These are phyloP conservation scores for Chlamydomonas eustigma DNA, from an alignment of 139 green algal genomes.

Conservation along the genomic window DNA sequence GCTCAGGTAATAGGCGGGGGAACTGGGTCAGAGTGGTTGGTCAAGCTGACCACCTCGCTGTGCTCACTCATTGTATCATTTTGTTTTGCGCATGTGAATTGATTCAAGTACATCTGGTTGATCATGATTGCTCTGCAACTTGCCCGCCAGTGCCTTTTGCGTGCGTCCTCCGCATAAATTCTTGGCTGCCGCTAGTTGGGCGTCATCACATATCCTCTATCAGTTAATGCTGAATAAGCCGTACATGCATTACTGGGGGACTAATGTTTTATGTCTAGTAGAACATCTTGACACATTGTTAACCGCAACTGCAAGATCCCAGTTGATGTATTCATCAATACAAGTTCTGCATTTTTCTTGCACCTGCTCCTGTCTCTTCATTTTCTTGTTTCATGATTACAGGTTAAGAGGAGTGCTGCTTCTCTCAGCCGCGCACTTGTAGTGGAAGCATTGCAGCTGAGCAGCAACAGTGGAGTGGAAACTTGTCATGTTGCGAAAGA, in stretches of 20 bases:
- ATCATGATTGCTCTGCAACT: too few relatives aligned
- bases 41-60: too few relatives aligned
- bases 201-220: too few relatives aligned
- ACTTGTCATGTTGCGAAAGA: too few relatives aligned
- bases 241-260: not conserved
- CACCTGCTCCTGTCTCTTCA: not conserved
- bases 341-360: not conserved
- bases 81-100: not conserved
- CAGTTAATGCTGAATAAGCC: too few relatives aligned
- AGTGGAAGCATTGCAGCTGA: not conserved
- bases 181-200: too few relatives aligned
- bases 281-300: not conserved
- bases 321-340: not conserved
- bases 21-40: not conserved
- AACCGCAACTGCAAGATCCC: not conserved
- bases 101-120: not conserved
- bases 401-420: constrained; percentile 4
- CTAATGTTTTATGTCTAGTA: not conserved
- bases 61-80: too few relatives aligned
- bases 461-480: too few relatives aligned
- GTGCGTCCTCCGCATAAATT: too few relatives aligned
- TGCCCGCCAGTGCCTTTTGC: too few relatives aligned
- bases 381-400: not conserved
- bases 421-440: not conserved
- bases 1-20: constrained; percentile 3